These are phyloP conservation scores for Colletotrichum orchidophilum DNA, from an alignment of 2,329 filamentous ascomycete species.

Conservation along the genomic window DNA sequence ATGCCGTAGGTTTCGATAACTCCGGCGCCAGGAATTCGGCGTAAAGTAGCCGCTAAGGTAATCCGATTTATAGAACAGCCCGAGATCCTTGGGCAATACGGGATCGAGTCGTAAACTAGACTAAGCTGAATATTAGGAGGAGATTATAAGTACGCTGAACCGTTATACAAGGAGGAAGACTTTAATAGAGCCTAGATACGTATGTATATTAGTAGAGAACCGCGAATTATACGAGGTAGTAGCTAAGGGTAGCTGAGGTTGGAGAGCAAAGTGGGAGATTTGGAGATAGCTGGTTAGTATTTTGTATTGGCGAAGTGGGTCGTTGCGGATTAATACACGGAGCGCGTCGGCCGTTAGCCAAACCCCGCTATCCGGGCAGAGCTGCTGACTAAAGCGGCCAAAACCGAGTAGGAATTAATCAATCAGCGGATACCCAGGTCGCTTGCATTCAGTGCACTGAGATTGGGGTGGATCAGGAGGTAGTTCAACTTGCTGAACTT, in stretches of 20 bases:
- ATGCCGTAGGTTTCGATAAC: too few relatives aligned
- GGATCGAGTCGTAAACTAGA: constrained; percentile 10
- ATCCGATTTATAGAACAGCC: not conserved
- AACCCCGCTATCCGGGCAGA: too few relatives aligned
- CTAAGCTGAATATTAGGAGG: constrained; percentile 14
- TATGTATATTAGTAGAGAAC: constrained; percentile 3
- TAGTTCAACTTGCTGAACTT: not conserved
- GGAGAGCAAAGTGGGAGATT: too few relatives aligned
- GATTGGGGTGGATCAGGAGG: not conserved
- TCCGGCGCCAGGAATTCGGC: too few relatives aligned
- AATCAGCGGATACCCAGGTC: not conserved
- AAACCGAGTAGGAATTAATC: too few relatives aligned
- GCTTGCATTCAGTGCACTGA: not conserved
- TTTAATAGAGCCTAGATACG: constrained; percentile 1
- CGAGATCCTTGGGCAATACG: not conserved
- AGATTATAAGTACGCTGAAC: too few relatives aligned
- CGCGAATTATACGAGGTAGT: not conserved
- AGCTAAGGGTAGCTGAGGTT: too few relatives aligned
- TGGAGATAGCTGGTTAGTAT: too few relatives aligned
- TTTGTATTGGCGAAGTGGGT: constrained; percentile 23
- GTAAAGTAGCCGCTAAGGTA: not conserved
- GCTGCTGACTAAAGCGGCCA: too few relatives aligned
- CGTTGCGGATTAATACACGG: not conserved
- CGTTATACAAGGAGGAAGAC: not conserved
- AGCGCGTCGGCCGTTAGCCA: too few relatives aligned